phyloP scores from a whole-genome alignment of 1,139 yeast genomes.

The Geotrichum cucujoidarum region DNA sequence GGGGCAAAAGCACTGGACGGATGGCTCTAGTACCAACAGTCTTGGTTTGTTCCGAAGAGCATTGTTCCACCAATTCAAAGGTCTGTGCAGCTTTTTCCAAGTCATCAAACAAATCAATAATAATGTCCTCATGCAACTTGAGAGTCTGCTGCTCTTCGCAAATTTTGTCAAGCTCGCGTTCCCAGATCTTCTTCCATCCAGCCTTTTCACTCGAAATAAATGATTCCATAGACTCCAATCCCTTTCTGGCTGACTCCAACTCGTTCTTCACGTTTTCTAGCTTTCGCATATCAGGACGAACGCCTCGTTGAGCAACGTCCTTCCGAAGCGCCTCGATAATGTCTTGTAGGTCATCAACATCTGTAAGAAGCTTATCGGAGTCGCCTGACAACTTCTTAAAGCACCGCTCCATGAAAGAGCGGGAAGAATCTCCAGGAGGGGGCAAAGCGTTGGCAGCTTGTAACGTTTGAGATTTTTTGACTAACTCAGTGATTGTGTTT shows the following conservation, averaged over 20 bases:
- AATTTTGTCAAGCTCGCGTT: constrained; percentile 78
- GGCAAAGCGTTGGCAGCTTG: constrained; percentile 35
- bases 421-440: constrained; percentile 47
- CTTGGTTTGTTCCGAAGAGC: constrained; percentile 70
- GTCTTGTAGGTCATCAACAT: constrained; percentile 89
- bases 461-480: constrained; percentile 49
- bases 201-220: constrained; percentile 70
- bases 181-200: constrained; percentile 91
- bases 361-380: constrained; percentile 67
- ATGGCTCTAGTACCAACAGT: constrained; percentile 17
- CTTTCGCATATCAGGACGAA: constrained; percentile 72
- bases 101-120: constrained; percentile 76
- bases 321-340: constrained; percentile 81
- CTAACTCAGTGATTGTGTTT: constrained; percentile 43
- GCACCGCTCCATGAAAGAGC: constrained; percentile 73
- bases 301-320: constrained; percentile 91
- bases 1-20: constrained; percentile 22
- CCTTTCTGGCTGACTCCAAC: constrained; percentile 51
- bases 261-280: constrained; percentile 63
- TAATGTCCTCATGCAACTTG: constrained; percentile 81
- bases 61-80: constrained; percentile 70
- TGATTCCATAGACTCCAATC: constrained; percentile 51
- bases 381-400: constrained; percentile 69
- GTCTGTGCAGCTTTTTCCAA: constrained; percentile 76
- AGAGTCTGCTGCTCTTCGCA: constrained; percentile 93